Evolutionary conservation across 345 rosid genomes (phyloP).

Genomic region (Psidium guajava): DNA sequence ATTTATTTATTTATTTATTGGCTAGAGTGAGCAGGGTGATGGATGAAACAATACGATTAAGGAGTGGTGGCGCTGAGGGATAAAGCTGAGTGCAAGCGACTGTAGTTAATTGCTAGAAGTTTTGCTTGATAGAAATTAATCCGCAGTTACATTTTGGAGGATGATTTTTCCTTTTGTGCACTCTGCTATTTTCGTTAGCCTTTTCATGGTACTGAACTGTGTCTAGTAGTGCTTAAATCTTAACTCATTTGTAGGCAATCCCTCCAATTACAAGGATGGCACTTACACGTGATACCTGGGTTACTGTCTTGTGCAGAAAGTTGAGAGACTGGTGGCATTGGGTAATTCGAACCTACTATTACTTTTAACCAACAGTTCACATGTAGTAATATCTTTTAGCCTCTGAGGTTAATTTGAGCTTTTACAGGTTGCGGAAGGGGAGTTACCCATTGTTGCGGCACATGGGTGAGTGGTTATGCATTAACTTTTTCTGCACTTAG

Average conservation of each 20-base stretch:
- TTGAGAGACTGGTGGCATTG: constrained; percentile 99
- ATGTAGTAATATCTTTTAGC: background rate
- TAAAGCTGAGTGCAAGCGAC: background rate
- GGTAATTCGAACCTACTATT: constrained; percentile 42
- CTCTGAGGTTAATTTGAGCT: constrained; percentile 14
- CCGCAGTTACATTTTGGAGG: background rate
- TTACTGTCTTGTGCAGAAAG: constrained; percentile 95
- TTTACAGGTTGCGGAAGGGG: constrained; percentile 93
- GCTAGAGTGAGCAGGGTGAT: too few species aligned
- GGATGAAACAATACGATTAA: background rate
- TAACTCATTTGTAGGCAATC: constrained; percentile 44
- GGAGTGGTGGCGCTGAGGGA: background rate
- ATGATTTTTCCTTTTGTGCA: background rate
- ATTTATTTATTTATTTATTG: too few species aligned
- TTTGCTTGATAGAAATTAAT: background rate
- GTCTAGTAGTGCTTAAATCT: background rate
- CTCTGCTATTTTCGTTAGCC: background rate
- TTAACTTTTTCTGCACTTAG: background rate
- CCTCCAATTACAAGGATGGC: constrained; percentile 94
- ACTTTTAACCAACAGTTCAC: constrained; percentile 8
- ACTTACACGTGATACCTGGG: constrained; percentile 96
- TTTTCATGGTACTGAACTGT: background rate
- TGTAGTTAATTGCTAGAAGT: background rate
- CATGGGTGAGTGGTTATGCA: constrained; percentile 69
- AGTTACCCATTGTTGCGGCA: constrained; percentile 87